Percentiles rank a stretch among this genome's conserved stretches.
phyloP scores from a whole-genome alignment of 169 alveolate genomes.

The Plasmodium fragile region DNA sequence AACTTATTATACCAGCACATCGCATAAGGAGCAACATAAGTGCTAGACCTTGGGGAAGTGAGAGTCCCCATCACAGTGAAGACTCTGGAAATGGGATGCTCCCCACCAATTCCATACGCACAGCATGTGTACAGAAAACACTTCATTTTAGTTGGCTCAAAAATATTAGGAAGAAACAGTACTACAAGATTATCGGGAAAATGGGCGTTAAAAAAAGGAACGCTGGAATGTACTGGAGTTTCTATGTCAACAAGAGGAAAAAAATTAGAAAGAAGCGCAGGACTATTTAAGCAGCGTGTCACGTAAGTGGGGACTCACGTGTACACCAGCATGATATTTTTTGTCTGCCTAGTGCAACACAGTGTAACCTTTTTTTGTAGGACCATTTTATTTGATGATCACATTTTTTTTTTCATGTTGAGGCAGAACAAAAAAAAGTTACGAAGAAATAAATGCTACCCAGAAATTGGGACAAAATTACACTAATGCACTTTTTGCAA shows the following conservation, averaged over 20 bases:
- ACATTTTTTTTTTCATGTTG: neutral
- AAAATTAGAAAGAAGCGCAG: constrained; percentile 82
- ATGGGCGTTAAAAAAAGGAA: constrained; percentile 84
- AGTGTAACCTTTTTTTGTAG: neutral
- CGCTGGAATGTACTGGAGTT: constrained; percentile 87
- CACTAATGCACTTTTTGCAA: neutral
- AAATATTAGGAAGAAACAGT: constrained; percentile 81
- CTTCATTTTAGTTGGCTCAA: constrained; percentile 68
- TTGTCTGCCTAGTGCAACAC: neutral
- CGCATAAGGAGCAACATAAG: neutral
- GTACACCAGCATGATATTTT: neutral
- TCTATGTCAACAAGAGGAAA: constrained; percentile 82
- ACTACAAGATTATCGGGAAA: constrained; percentile 82
- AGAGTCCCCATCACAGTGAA: neutral
- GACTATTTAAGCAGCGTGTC: constrained; percentile 75
- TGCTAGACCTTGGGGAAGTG: neutral
- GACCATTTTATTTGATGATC: neutral
- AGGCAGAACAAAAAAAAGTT: neutral
- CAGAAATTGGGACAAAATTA: neutral
- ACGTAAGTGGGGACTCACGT: neutral
- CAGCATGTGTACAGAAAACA: neutral
- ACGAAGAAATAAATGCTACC: neutral
- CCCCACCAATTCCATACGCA: neutral
- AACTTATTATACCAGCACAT: neutral
- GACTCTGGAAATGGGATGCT: neutral